Conservation (phyloP, 1,284 basidiomycete species). For the Chondrostereum purpureum region DNA sequence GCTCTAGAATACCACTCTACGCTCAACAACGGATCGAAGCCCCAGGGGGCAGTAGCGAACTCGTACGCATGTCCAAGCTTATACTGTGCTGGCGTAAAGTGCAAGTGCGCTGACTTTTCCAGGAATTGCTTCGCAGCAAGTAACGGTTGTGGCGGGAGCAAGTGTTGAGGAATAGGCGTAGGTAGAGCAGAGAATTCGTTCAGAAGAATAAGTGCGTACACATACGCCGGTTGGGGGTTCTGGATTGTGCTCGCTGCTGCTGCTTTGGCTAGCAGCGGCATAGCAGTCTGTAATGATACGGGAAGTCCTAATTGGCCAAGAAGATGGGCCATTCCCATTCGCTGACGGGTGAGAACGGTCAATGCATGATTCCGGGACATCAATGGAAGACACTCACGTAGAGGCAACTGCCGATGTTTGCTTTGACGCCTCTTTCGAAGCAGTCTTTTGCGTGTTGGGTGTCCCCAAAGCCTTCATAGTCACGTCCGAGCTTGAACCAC, state of each 20-base stretch:
- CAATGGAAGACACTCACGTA: slow-evolving; percentile 62
- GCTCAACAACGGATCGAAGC: slow-evolving; percentile 84
- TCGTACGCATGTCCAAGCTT: slow-evolving; percentile 92
- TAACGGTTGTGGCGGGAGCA: slow-evolving; percentile 34
- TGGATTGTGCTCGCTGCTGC: slow-evolving; percentile 72
- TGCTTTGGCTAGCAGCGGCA: slow-evolving; percentile 72
- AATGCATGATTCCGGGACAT: too few species aligned
- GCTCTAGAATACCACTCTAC: slow-evolving; percentile 92
- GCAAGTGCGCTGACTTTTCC: slow-evolving; percentile 80
- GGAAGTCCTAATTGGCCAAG: slow-evolving; percentile 78
- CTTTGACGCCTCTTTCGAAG: slow-evolving; percentile 73
- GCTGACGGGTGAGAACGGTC: slow-evolving; percentile 34
- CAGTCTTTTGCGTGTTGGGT: slow-evolving; percentile 66
- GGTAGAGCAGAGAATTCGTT: slow-evolving; percentile 60
- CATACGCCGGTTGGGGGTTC: slow-evolving; percentile 82
- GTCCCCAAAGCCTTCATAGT: slow-evolving; percentile 88
- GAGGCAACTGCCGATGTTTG: slow-evolving; percentile 66
- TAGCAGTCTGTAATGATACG: slow-evolving; percentile 47
- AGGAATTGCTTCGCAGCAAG: slow-evolving; percentile 48
- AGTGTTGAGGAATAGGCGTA: slow-evolving; percentile 44
- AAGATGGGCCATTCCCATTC: slow-evolving; percentile 87
- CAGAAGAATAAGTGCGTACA: slow-evolving; percentile 78
- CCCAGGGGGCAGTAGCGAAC: slow-evolving; percentile 80
- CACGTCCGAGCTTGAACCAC: slow-evolving; percentile 87
- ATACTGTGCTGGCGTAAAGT: slow-evolving; percentile 87